A percentile compares a stretch with the other conserved stretches of the same genome.
Conservation (phyloP, 2,329 filamentous ascomycete genomes). For the Phoma sp. region DNA sequence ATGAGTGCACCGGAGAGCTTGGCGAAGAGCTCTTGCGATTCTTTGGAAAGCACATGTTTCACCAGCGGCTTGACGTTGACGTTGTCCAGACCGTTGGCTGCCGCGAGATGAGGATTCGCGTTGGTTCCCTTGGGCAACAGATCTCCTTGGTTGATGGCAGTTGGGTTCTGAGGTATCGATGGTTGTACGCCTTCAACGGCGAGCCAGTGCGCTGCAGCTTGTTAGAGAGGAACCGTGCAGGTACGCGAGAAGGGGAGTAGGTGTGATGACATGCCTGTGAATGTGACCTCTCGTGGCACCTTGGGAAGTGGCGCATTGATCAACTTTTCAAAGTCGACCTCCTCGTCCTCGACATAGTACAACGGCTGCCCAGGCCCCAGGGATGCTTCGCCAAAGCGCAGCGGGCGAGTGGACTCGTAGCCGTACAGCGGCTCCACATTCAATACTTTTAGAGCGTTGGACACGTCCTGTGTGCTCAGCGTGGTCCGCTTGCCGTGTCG, state of each 20-base stretch:
- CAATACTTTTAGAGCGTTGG: conserved; percentile 81
- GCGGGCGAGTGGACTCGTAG: conserved; percentile 87
- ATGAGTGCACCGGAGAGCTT: conserved; percentile 89
- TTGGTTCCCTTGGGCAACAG: conserved; percentile 88
- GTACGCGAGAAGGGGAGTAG: not conserved
- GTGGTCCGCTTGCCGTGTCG: conserved; percentile 85
- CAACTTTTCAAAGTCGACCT: conserved; percentile 98
- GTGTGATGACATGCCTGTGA: conserved; percentile 70
- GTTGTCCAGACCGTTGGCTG: conserved; percentile 82
- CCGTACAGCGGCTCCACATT: conserved; percentile 96
- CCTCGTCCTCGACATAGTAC: conserved; percentile 97
- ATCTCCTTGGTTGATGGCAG: conserved; percentile 83
- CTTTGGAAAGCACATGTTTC: conserved; percentile 95
- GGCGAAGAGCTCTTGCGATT: conserved; percentile 95
- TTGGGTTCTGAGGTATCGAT: conserved; percentile 94
- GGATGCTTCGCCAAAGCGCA: conserved; percentile 92
- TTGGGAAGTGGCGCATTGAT: conserved; percentile 96
- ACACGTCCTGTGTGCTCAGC: conserved; percentile 86
- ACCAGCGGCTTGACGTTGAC: conserved; percentile 86
- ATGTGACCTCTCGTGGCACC: conserved; percentile 88
- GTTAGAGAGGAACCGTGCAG: conserved; percentile 15
- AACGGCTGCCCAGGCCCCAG: conserved; percentile 91
- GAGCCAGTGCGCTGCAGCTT: conserved; percentile 82
- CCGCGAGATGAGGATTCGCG: conserved; percentile 83
- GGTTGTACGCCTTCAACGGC: conserved; percentile 97